Conservation (phyloP, 78 protist genomes). For the Emiliania huxleyi region DNA sequence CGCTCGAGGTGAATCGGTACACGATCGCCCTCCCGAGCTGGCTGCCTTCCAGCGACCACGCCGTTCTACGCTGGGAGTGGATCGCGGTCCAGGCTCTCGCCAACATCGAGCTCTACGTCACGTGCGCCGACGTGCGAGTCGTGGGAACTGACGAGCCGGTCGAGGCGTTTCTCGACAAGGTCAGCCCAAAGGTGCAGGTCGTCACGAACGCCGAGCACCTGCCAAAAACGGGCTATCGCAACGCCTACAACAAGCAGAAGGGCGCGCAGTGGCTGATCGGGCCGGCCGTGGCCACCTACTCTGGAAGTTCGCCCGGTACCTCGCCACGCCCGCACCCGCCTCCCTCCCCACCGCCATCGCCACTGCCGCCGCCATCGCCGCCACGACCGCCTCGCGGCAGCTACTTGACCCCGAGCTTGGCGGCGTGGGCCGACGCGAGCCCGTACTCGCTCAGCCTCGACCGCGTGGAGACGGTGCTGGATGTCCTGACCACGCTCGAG, state of each 20-base stretch:
- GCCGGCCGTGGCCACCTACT: neutral
- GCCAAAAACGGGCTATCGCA: neutral
- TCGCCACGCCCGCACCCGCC: neutral
- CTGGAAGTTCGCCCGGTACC: neutral
- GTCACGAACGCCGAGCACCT: neutral
- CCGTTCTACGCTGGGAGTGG: neutral
- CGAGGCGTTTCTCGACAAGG: neutral
- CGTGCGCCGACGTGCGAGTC: neutral
- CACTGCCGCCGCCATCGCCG: neutral
- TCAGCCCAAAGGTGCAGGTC: neutral
- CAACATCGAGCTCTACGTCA: neutral
- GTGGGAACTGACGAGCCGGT: neutral
- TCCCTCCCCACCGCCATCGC: neutral
- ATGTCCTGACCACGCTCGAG: neutral
- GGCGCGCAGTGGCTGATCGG: neutral
- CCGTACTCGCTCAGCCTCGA: neutral
- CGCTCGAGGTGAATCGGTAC: neutral
- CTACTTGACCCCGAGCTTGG: neutral
- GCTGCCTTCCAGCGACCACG: neutral
- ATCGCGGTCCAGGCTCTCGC: neutral
- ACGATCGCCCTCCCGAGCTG: neutral
- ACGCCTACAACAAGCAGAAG: neutral
- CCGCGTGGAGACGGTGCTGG: neutral
- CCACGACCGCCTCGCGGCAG: too few relatives aligned
- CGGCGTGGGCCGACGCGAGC: neutral